Conservation (phyloP, 139 green algal species). For the Trebouxia sp. region DNA sequence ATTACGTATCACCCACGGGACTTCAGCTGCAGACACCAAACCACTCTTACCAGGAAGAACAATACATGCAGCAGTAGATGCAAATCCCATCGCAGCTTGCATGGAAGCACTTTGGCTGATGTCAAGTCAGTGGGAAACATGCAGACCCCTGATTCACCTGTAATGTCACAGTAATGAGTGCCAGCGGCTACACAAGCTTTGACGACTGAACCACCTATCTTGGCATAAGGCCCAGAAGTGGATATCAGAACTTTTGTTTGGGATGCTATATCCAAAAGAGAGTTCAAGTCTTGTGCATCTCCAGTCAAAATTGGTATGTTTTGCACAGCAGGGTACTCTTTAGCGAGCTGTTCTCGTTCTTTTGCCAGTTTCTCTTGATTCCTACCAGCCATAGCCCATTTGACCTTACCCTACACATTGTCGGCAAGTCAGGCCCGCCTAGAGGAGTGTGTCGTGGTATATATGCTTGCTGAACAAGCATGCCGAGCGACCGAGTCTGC, state of each 20-base stretch:
- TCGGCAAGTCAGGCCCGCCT: no score
- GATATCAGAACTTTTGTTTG: conserved; percentile 74
- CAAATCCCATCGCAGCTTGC: background rate
- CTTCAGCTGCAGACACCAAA: conserved; percentile 62
- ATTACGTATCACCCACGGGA: conserved; percentile 64
- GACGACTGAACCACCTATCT: conserved; percentile 76
- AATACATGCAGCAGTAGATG: background rate
- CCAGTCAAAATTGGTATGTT: conserved; percentile 41
- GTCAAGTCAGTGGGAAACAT: background rate
- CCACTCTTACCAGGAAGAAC: background rate
- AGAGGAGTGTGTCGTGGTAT: no score
- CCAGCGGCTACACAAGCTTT: conserved; percentile 64
- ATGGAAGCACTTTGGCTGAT: background rate
- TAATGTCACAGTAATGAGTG: conserved; percentile 91
- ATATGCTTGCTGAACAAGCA: no score
- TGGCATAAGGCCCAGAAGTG: conserved; percentile 68
- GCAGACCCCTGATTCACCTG: conserved; percentile 58
- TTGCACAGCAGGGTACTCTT: conserved; percentile 46
- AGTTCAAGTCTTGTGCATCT: conserved; percentile 56
- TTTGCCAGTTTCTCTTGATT: conserved; percentile 72
- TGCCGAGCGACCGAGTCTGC: no score
- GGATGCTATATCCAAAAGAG: conserved; percentile 54
- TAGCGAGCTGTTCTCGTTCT: conserved; percentile 47
- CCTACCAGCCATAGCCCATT: conserved; percentile 83
- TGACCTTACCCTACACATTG: conserved; percentile 34